Evolutionary conservation across 2,329 filamentous ascomycete species (phyloP), one percentile per base, ranked within the genome.

Genomic region (Fusarium verrucosum): DNA sequence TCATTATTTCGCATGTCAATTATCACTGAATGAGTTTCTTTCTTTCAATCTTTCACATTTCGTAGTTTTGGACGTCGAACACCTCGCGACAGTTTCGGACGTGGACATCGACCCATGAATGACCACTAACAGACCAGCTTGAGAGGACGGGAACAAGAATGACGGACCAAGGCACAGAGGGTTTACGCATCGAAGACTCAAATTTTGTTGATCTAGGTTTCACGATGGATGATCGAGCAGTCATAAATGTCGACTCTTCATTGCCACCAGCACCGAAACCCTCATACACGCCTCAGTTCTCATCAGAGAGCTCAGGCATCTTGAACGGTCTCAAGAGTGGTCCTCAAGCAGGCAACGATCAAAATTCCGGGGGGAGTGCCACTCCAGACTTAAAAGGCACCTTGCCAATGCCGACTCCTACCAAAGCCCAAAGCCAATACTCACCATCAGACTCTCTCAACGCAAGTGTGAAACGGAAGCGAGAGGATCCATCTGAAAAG

Each of bases 221-320:
- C 36, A n/a, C 19, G 10, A 43, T 32, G 20, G 14, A 20, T 14
- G 23, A 49, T 14, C 33, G 16, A 19, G 23, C 53, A 45, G 25
- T 22, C 36, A 42, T 19, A 47, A 50, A 17, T 10, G 32, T 11
- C 10, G 10, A 20, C 11, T 9, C 46, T 13, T 19, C 45, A 28
- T 25, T 19, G 14, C 25, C 16, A 46, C 38, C 41, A 11, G 17
- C 37, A 26, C 47, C 16, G 17, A 42, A 58, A 20, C n/a, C 41
- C n/a, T 40, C 72, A 19, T 77, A 77, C 51, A 58, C 62, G 7
- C 68, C 67, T 8, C 76, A 77, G 30, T 77, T 77, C 61, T 64
- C 73, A 26, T 58, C 66, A 9, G 58, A 71, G 33, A 69, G 56
- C 7, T 58, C 65, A 9, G 51, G 69, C 49, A 75, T 77, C 32